A percentile compares a stretch with the other conserved stretches of the same genome.
Evolutionary conservation across 768 basidiomycete species (phyloP).

Genomic region (Solioccasus polychromus): DNA sequence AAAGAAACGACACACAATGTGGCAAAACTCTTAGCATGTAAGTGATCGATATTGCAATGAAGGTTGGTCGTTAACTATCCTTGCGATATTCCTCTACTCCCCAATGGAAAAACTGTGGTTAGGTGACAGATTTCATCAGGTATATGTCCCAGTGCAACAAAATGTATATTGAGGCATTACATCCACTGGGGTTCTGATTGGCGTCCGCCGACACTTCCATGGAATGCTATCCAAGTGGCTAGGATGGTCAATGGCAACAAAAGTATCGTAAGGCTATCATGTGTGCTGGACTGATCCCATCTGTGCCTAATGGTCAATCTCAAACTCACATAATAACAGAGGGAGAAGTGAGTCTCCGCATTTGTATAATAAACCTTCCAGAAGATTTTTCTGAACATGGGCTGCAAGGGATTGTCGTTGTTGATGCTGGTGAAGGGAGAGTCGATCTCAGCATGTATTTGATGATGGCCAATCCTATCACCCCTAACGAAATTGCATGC

Average conservation of each 20-base stretch:
- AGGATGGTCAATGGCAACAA: conserved; percentile 26
- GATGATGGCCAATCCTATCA: conserved; percentile 16
- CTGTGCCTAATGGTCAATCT: conserved; percentile 5
- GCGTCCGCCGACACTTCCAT: conserved; percentile 10
- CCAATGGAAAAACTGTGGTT: conserved; percentile 12
- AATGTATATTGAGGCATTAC: conserved; percentile 14
- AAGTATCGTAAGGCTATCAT: conserved; percentile 19
- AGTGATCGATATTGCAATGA: conserved; percentile 32
- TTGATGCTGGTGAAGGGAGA: conserved; percentile 13
- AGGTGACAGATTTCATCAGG: conserved; percentile 21
- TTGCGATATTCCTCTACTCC: conserved; percentile 33
- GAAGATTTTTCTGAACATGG: neutral
- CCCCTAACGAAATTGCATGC: conserved; percentile 32
- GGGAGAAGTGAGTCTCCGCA: conserved; percentile 22
- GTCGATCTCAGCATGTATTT: conserved; percentile 37
- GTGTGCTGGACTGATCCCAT: conserved; percentile 18
- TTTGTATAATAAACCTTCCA: conserved; percentile 42
- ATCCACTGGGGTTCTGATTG: conserved; percentile 16
- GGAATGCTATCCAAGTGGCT: conserved; percentile 27
- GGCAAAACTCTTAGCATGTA: conserved; percentile 35
- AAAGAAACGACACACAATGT: conserved; percentile 45
- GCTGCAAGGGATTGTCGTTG: conserved; percentile 38
- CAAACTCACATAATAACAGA: conserved; percentile 23
- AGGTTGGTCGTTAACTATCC: conserved; percentile 6
- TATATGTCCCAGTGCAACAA: conserved; percentile 16